Evolutionary conservation across 192 early-diverging fungal genomes (phyloP).

Genomic region (Chytriomyces confervae): DNA sequence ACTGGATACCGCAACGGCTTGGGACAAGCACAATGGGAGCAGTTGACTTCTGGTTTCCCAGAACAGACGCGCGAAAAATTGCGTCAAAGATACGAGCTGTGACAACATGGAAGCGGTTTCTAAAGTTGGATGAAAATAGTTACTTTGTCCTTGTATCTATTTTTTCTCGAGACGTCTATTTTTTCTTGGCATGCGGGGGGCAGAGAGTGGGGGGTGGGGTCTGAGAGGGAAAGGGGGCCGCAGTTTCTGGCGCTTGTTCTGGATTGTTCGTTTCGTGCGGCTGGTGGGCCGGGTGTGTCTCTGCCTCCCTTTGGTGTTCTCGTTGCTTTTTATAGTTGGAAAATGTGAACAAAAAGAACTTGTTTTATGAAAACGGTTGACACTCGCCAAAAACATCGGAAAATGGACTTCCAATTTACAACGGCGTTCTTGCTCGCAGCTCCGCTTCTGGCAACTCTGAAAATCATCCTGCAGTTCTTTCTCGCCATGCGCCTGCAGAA

Average conservation of each 20-base stretch:
- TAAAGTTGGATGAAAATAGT: not conserved
- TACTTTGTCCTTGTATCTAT: not conserved
- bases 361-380: no score
- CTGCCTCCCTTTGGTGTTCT: not conserved
- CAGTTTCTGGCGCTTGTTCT: not conserved
- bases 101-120: not conserved
- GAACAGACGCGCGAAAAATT: slow-evolving; percentile 33
- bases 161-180: not conserved
- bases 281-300: not conserved
- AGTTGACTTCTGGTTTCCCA: slow-evolving; percentile 17
- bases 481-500: slow-evolving; percentile 9
- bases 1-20: slow-evolving; percentile 67
- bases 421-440: not conserved
- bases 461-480: slow-evolving; percentile 32
- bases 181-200: slow-evolving; percentile 13
- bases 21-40: slow-evolving; percentile 68
- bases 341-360: not conserved
- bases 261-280: not conserved
- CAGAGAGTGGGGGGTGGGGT: not conserved
- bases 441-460: slow-evolving; percentile 34
- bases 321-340: not conserved
- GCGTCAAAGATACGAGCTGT: slow-evolving; percentile 26
- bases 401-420: slow-evolving; percentile 1
- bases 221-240: not conserved
- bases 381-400: not conserved